These are phyloP conservation scores for Excoecaria agallocha DNA, from an alignment of 345 rosid genomes.

Conservation along the genomic window DNA sequence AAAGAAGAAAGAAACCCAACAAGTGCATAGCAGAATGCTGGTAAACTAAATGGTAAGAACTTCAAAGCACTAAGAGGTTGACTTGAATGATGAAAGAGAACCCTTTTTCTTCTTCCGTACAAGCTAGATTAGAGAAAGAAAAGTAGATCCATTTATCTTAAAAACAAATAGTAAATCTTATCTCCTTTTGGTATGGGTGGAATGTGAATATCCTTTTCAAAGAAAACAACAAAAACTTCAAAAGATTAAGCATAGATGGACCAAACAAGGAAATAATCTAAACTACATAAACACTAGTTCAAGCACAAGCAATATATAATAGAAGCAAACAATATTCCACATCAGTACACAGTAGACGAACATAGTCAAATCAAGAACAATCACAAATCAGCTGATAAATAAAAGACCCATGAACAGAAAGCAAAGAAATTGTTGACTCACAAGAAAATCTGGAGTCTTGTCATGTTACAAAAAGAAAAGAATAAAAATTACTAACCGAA, in stretches of 20 bases:
- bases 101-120: not conserved
- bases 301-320: not conserved
- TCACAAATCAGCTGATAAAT: not conserved
- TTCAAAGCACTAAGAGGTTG: too few relatives aligned
- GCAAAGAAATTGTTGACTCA: not conserved
- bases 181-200: too few relatives aligned
- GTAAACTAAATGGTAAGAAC: not conserved
- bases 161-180: not conserved
- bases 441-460: not conserved
- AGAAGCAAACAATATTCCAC: not conserved
- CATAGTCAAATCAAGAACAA: not conserved
- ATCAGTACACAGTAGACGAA: not conserved
- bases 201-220: too few relatives aligned
- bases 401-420: not conserved
- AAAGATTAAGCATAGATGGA: not conserved
- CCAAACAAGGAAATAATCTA: not conserved
- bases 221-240: not conserved
- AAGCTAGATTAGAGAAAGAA: not conserved
- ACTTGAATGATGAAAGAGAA: too few relatives aligned
- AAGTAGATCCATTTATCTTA: constrained; percentile 7
- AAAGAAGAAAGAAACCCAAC: not conserved
- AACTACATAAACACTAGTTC: not conserved
- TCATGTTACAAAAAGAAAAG: too few relatives aligned
- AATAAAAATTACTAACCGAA: not conserved
- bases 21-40: not conserved